Evolutionary conservation across 1,284 basidiomycete species (phyloP).

Genomic region (Trametes polyzona): DNA sequence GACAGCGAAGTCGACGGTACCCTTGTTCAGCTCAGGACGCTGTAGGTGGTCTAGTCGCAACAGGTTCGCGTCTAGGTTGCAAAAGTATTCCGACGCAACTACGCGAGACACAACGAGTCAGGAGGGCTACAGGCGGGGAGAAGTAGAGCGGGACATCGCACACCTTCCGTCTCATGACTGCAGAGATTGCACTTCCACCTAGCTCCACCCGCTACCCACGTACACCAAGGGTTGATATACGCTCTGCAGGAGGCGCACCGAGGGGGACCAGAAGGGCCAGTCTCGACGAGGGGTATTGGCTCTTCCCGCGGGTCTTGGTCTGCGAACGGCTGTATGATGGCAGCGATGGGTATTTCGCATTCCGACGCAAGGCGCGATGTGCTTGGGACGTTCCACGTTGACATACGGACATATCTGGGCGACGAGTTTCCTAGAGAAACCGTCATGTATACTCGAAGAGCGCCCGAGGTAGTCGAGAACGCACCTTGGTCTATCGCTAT

Average conservation of each 20-base stretch:
- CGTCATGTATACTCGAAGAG: not conserved
- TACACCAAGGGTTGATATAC: conserved; percentile 96
- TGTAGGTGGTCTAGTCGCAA: conserved; percentile 83
- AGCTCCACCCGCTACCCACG: conserved; percentile 84
- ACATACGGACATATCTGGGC: conserved; percentile 67
- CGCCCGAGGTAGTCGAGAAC: conserved; percentile 18
- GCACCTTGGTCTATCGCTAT: conserved; percentile 91
- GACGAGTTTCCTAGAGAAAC: conserved; percentile 67
- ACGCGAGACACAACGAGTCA: not conserved
- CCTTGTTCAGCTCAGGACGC: conserved; percentile 88
- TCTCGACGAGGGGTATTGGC: conserved; percentile 77
- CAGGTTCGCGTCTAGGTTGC: conserved; percentile 81
- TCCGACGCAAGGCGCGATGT: conserved; percentile 82
- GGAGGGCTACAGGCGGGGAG: not conserved
- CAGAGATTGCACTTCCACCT: conserved; percentile 96
- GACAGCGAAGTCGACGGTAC: conserved; percentile 92
- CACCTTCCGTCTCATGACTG: conserved; percentile 80
- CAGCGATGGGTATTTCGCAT: conserved; percentile 84
- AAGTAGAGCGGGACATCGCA: conserved; percentile 24
- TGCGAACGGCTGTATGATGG: conserved; percentile 91
- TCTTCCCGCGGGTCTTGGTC: conserved; percentile 84
- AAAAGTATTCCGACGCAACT: conserved; percentile 88
- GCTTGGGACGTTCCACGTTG: conserved; percentile 77
- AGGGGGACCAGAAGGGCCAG: conserved; percentile 74
- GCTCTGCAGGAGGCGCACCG: conserved; percentile 87